Base-by-base conservation (phyloP, 371 early-diverging fungal species). In the Thermomucor indicae-seudaticae region DNA sequence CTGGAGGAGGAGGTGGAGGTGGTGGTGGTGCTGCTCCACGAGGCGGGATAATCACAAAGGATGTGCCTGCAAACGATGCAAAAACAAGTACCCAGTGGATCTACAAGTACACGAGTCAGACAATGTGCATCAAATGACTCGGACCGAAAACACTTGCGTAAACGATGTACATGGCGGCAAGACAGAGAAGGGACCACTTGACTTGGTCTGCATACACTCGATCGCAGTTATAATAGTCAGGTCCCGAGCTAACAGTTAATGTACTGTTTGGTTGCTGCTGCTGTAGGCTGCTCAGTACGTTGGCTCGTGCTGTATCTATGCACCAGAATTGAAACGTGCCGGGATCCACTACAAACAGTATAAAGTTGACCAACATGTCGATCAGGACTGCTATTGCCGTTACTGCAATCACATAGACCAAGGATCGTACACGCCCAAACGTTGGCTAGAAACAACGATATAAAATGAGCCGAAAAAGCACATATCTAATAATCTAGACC, bases 151-250 rank as follows among this genome's bases (percentile, higher is more conserved):
- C 25, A 51, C 68, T 57, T 70, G 65, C 76, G 57, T 76, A 76
- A 25, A 67, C 40, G 27, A 72, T 40, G 51, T 47, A 62, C 56
- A 76, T 68, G 11, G 65, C 35, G 2, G 68, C 35, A 10, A 64
- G 47, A 20, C 64, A 61, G n/a, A 65, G 17, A 6, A 76, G 43
- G 1, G 64, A 55, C 64, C 72, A 76, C 46, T 76, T 76, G 20
- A 67, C 25, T 52, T 76, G 70, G 41, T 67, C 65, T 22, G 65
- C 37, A 31, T 51, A 72, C n/a, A 76, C 19, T 27, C 65, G 61
- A 27, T 65, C 48, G 19, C 76, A 76, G 23, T 76, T 72, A 42
- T 70, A 76, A n/a, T 58, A 64, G 31, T 72, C 70, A 0, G 10
- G 41, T 12, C 44, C 28, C 10, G 45, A 22, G 19, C 19, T 24